Conservation (phyloP, 805 yeast species). For the Crinitomyces ghanaensis region DNA sequence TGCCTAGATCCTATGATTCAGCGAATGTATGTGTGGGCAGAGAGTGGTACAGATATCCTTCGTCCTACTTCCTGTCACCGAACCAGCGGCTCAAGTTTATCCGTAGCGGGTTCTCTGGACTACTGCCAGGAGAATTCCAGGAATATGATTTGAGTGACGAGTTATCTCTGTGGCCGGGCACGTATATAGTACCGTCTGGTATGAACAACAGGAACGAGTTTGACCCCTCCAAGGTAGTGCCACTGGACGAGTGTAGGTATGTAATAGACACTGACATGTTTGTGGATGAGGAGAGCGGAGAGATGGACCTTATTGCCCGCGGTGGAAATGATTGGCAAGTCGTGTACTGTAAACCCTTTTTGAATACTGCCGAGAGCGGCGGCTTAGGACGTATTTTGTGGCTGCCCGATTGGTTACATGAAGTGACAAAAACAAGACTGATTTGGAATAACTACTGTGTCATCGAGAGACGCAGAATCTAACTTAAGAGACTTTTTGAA, state of each 20-base stretch:
- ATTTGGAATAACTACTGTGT: constrained; percentile 22
- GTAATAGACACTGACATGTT: constrained; percentile 48
- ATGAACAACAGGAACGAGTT: constrained; percentile 70
- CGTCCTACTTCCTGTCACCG: constrained; percentile 68
- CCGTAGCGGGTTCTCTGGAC: constrained; percentile 70
- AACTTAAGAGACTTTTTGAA: too few species aligned
- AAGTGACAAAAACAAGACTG: constrained; percentile 11
- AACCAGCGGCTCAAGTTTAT: constrained; percentile 56
- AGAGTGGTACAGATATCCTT: constrained; percentile 91
- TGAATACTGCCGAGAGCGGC: constrained; percentile 16
- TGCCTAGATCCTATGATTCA: constrained; percentile 23
- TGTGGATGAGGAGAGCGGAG: constrained; percentile 36
- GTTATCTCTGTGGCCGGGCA: too few species aligned
- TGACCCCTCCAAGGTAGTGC: constrained; percentile 45
- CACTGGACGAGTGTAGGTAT: constrained; percentile 48
- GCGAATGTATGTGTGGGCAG: constrained; percentile 77
- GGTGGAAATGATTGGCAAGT: constrained; percentile 14
- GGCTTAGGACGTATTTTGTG: constrained; percentile 21
- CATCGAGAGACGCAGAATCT: constrained; percentile 8
- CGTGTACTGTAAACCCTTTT: constrained; percentile 17
- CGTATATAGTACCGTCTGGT: constrained; percentile 39
- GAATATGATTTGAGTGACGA: too few species aligned
- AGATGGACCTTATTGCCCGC: constrained; percentile 20
- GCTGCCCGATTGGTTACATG: constrained; percentile 14
- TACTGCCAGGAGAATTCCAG: constrained; percentile 76